Conservation (phyloP, 225 moss, liverwort and hornwort species). For the Asterella californica region DNA sequence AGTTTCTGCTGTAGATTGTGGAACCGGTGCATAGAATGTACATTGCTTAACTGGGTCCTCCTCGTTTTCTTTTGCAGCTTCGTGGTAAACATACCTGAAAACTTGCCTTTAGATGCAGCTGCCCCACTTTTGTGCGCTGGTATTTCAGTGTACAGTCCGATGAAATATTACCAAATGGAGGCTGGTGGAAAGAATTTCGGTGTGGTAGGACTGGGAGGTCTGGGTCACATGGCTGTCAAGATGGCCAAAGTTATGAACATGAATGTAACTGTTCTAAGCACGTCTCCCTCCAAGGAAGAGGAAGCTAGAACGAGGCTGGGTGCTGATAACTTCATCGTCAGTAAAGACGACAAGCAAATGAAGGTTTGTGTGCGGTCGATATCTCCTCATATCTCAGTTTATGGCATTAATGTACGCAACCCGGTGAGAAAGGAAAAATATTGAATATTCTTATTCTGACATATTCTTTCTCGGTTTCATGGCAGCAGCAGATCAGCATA, state of each 20-base stretch:
- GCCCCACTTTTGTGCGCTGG: conserved; percentile 67
- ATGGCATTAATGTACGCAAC: too few relatives aligned
- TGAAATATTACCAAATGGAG: conserved; percentile 60
- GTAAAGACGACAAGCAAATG: conserved; percentile 49
- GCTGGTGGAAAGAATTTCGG: conserved; percentile 51
- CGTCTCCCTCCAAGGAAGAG: conserved; percentile 47
- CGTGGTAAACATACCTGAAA: conserved; percentile 4
- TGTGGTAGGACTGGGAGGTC: conserved; percentile 55
- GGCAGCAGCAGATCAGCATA: too few relatives aligned
- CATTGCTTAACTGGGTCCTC: background rate
- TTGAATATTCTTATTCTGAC: too few relatives aligned
- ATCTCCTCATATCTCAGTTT: too few relatives aligned
- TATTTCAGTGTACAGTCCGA: conserved; percentile 62
- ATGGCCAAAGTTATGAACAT: conserved; percentile 63
- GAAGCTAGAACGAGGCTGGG: conserved; percentile 44
- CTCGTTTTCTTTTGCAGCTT: background rate
- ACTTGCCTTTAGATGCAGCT: conserved; percentile 45
- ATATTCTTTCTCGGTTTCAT: too few relatives aligned
- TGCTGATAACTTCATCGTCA: conserved; percentile 56
- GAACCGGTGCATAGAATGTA: background rate
- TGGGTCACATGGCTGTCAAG: conserved; percentile 60
- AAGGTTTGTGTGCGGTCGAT: conserved; percentile 9
- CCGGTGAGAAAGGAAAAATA: too few relatives aligned
- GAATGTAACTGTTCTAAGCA: conserved; percentile 65
- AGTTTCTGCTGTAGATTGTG: too few relatives aligned